phyloP scores from a whole-genome alignment of 169 alveolate species.

The Ichthyophthirius multifiliis region DNA sequence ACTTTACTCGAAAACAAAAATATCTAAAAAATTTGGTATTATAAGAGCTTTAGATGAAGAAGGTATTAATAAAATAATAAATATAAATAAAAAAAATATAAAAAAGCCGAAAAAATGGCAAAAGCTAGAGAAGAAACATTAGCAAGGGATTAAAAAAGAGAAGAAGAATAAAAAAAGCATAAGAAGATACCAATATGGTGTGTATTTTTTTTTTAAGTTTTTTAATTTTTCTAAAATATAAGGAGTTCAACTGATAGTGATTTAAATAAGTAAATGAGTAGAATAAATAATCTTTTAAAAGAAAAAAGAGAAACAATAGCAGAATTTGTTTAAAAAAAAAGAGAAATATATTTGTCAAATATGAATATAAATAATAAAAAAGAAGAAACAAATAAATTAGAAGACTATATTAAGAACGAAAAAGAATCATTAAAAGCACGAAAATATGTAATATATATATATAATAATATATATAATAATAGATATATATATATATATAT shows the following conservation, averaged over 20 bases:
- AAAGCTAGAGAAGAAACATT: conserved; percentile 18
- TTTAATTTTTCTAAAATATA: neutral
- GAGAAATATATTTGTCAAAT: conserved; percentile 29
- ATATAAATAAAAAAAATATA: neutral
- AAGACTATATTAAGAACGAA: conserved; percentile 40
- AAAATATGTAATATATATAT: conserved; percentile 20
- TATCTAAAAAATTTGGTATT: conserved; percentile 5
- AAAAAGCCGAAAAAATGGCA: conserved; percentile 22
- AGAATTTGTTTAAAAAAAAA: conserved; percentile 33
- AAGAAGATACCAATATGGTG: neutral
- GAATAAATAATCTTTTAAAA: conserved; percentile 21
- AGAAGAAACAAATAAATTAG: conserved; percentile 29
- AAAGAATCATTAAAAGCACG: conserved; percentile 33
- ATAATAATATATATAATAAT: neutral
- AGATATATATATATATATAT: neutral
- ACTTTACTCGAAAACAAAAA: neutral
- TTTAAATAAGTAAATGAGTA: conserved; percentile 14
- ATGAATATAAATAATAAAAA: conserved; percentile 22
- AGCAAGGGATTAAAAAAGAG: conserved; percentile 12
- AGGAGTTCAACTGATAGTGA: conserved; percentile 17
- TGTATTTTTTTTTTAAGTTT: neutral
- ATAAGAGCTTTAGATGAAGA: conserved; percentile 17
- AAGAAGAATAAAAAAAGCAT: neutral
- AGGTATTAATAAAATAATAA: neutral
- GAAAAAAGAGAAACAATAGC: conserved; percentile 39